phyloP scores from a whole-genome alignment of 306 rosid species.

The Glycine soja region DNA sequence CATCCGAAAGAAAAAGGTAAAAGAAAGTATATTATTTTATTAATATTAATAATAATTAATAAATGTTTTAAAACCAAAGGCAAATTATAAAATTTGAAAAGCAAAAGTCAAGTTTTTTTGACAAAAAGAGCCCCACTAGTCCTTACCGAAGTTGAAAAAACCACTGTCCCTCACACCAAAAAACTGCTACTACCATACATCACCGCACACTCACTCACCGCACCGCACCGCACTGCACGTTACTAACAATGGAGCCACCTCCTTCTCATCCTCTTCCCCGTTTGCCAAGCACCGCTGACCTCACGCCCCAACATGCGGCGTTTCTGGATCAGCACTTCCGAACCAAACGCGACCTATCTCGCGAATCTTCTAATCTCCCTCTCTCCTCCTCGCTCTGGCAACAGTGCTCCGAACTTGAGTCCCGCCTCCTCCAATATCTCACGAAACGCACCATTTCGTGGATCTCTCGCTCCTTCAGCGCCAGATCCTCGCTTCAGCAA shows the following conservation, averaged over 20 bases:
- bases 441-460: conserved; percentile 62
- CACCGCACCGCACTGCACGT: background rate
- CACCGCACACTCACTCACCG: background rate
- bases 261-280: background rate
- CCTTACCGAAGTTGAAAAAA: background rate
- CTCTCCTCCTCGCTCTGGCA: conserved; percentile 45
- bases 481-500: conserved; percentile 50
- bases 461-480: conserved; percentile 61
- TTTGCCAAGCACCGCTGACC: conserved; percentile 54
- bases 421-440: conserved; percentile 43
- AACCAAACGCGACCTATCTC: conserved; percentile 53
- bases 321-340: conserved; percentile 62
- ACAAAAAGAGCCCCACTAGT: background rate
- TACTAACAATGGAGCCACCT: conserved; percentile 41
- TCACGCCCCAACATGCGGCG: conserved; percentile 53
- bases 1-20: too few species aligned
- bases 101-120: background rate
- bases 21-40: too few species aligned
- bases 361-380: conserved; percentile 48
- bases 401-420: conserved; percentile 57
- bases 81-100: background rate
- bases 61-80: too few species aligned
- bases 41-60: too few species aligned
- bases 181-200: background rate
- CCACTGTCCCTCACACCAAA: background rate